Evolutionary conservation across 164 flowering plant species (phyloP).

Genomic region (Vitis labrusca): DNA sequence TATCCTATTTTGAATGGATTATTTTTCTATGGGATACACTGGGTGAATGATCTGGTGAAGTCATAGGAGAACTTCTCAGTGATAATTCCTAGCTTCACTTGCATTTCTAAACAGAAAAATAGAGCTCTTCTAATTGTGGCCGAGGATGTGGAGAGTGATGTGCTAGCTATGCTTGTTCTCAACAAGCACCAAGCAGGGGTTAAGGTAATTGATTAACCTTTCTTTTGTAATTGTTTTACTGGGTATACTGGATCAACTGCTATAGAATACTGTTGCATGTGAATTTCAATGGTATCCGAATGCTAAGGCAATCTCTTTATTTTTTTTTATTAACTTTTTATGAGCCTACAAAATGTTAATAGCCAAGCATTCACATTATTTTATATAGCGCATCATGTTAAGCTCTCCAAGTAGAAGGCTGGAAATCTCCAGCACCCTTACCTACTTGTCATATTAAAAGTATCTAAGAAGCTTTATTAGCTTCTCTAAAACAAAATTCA

Average conservation of each 20-base stretch:
- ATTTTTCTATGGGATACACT: background rate
- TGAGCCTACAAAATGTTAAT: background rate
- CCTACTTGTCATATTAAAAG: no score
- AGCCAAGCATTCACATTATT: background rate
- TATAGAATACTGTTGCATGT: background rate
- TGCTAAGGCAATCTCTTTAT: background rate
- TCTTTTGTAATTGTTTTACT: background rate
- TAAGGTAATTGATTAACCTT: slow-evolving; percentile 45
- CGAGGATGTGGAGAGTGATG: slow-evolving; percentile 85
- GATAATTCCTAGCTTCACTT: background rate
- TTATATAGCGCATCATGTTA: no score
- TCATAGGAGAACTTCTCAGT: slow-evolving; percentile 5
- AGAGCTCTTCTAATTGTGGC: slow-evolving; percentile 77
- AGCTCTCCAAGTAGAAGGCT: no score
- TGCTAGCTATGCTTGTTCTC: slow-evolving; percentile 67
- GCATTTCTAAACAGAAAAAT: slow-evolving; percentile 32
- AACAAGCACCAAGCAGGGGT: slow-evolving; percentile 81
- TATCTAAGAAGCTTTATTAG: no score
- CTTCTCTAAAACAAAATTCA: no score
- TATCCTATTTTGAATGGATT: background rate
- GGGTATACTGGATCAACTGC: background rate
- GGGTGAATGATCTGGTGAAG: background rate
- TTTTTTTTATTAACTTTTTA: background rate
- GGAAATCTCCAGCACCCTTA: no score
- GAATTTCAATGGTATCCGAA: background rate